Base-by-base conservation (phyloP, 371 early-diverging fungal genomes). In the Choanephora cucurbitarum region DNA sequence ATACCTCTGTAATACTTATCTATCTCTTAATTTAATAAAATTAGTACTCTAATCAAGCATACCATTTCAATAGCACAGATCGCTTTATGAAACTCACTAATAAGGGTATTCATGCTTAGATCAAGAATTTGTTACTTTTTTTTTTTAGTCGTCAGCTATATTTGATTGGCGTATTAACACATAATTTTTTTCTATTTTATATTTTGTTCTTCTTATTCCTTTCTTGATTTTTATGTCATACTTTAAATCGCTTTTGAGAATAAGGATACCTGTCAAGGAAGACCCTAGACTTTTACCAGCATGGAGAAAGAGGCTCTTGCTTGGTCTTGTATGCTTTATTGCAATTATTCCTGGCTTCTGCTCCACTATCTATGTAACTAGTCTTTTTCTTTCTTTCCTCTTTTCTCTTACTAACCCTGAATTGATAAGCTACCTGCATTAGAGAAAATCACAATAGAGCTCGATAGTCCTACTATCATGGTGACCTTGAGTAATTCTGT, bases 401-500 rank as follows among this genome's bases (percentile, higher is more conserved):
- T 41, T 43, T 32, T 22, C 21, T 39, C 18, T 15, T 15, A 11
- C 13, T 3, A 18, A 8, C 3, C 28, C 28, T 28, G 7, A 28
- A 7, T 28, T 28, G 10, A 37, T 40, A 76, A n/a, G 76, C 67
- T 85, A 40, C 82, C 83, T 34, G 83, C 83, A n/a, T 58, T 83
- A 15, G 71, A 72, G 50, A 62, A 58, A 13, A 53, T 77, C n/a
- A 73, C 61, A 1, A 45, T 39, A 2, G 60, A 77, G 53, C 55
- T 77, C 2, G 37, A 72, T 18, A 70, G 73, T 53, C 69, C 77
- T 14, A 57, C 66, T 32, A 80, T 78, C 14, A 70, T 75, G 60
- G 82, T 82, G 37, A 81, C 82, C 23, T 64, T 82, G 13, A 82
- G 83, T 28, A 80, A 82, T 31, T 81, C 84, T 11, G 60, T 82